Conservation (phyloP, 2,329 filamentous ascomycete genomes). For the Cryoendolithus antarcticus region DNA sequence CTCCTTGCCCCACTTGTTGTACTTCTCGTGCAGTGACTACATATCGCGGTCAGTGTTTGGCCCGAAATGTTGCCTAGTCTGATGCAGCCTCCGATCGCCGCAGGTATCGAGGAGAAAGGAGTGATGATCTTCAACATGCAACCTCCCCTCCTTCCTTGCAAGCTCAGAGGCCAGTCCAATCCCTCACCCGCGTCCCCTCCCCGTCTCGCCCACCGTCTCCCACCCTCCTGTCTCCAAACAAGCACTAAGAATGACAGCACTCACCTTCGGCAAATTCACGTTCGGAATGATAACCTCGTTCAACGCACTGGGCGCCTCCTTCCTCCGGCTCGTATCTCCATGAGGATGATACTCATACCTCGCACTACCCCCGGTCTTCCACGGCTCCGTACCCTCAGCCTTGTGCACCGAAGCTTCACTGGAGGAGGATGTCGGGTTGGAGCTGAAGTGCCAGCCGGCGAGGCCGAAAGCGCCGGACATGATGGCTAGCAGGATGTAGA, state of each 20-base stretch:
- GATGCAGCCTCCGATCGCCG: too few species aligned
- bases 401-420: conserved; percentile 70
- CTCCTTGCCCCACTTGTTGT: conserved; percentile 99
- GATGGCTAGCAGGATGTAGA: conserved; percentile 75
- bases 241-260: conserved; percentile 15
- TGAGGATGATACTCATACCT: conserved; percentile 62
- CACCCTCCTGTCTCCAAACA: neutral
- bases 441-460: conserved; percentile 80
- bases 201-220: neutral
- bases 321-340: conserved; percentile 65
- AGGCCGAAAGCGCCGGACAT: conserved; percentile 82
- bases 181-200: neutral
- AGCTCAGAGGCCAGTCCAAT: neutral
- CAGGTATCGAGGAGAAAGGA: too few species aligned
- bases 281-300: conserved; percentile 91
- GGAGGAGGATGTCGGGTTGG: conserved; percentile 71
- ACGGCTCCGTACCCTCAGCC: conserved; percentile 72
- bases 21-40: conserved; percentile 84
- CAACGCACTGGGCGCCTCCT: conserved; percentile 86
- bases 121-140: too few species aligned
- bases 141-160: neutral
- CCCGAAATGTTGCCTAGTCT: too few species aligned
- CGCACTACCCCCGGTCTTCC: conserved; percentile 57
- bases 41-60: conserved; percentile 1
- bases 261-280: conserved; percentile 80